These are phyloP conservation scores for Gloeophyllum trabeum DNA, from an alignment of 768 basidiomycete species.

Conservation along the genomic window DNA sequence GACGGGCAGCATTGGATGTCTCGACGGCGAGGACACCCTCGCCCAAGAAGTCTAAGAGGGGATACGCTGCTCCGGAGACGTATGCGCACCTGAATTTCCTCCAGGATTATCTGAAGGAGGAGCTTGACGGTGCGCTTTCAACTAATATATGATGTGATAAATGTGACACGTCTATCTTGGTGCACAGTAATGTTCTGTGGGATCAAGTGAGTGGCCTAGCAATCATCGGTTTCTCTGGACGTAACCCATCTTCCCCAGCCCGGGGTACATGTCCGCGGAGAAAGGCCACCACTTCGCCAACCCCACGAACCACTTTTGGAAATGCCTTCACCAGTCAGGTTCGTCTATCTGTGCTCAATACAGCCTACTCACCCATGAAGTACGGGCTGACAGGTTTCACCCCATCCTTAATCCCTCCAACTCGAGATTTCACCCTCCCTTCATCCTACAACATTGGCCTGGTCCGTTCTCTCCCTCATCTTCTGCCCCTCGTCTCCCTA, in stretches of 20 bases:
- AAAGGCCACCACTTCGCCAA: conserved; percentile 74
- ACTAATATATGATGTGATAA: no score
- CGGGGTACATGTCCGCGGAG: conserved; percentile 55
- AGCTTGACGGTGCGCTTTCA: conserved; percentile 45
- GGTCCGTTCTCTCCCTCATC: conserved; percentile 25
- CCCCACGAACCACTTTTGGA: conserved; percentile 78
- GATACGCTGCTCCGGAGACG: conserved; percentile 37
- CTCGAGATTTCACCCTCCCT: conserved; percentile 52
- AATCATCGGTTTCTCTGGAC: neutral
- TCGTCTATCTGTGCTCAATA: conserved; percentile 4
- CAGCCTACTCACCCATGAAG: neutral
- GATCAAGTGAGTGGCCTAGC: conserved; percentile 49
- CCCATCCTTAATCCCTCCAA: conserved; percentile 32
- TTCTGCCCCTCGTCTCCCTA: neutral
- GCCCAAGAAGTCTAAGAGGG: conserved; percentile 24
- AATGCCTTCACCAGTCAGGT: conserved; percentile 59
- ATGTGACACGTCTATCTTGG: neutral
- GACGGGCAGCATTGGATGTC: no score
- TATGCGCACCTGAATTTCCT: conserved; percentile 41
- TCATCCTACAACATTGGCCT: conserved; percentile 50
- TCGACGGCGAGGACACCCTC: neutral
- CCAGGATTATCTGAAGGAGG: conserved; percentile 37
- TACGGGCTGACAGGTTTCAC: conserved; percentile 39
- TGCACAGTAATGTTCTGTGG: conserved; percentile 69
- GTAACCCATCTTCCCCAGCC: conserved; percentile 24